These are phyloP conservation scores for Rhodotorula sp. DNA, from an alignment of 1,284 basidiomycete genomes.

Conservation along the genomic window DNA sequence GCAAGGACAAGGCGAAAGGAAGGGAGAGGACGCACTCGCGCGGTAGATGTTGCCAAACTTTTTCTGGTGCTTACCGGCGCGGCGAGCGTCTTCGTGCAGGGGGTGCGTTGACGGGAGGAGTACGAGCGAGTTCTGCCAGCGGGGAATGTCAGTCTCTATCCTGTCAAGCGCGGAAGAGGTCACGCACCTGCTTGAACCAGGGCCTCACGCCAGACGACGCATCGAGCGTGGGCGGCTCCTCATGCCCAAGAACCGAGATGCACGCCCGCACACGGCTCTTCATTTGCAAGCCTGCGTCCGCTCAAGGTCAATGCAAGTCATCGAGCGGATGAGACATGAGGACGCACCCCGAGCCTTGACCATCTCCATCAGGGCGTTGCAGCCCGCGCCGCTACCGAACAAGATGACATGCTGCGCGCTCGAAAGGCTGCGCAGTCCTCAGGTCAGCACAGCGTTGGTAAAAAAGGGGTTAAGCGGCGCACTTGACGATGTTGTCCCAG, in stretches of 20 bases:
- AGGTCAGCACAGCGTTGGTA: neutral
- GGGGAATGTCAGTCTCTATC: neutral
- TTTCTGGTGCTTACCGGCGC: conserved; percentile 39
- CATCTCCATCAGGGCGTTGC: conserved; percentile 70
- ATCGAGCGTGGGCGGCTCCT: conserved; percentile 36
- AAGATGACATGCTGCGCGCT: conserved; percentile 69
- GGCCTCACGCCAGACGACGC: conserved; percentile 23
- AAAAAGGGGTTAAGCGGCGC: conserved; percentile 41
- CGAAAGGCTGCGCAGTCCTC: conserved; percentile 6
- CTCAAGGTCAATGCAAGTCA: neutral
- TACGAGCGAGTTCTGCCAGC: conserved; percentile 37
- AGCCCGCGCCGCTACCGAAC: conserved; percentile 84
- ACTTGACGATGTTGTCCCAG: conserved; percentile 96
- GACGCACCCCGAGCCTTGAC: conserved; percentile 67
- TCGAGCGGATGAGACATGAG: neutral
- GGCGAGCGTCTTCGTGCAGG: conserved; percentile 38
- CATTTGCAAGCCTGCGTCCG: neutral
- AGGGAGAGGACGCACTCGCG: conserved; percentile 22
- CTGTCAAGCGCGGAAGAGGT: neutral
- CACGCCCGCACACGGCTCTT: conserved; percentile 27
- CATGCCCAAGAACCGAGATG: conserved; percentile 39
- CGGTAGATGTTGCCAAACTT: conserved; percentile 40
- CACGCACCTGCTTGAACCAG: conserved; percentile 40
- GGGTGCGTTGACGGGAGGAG: conserved; percentile 37
- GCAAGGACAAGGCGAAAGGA: too few relatives aligned